phyloP scores from a whole-genome alignment of 306 rosid genomes.

The Castanea crenata region DNA sequence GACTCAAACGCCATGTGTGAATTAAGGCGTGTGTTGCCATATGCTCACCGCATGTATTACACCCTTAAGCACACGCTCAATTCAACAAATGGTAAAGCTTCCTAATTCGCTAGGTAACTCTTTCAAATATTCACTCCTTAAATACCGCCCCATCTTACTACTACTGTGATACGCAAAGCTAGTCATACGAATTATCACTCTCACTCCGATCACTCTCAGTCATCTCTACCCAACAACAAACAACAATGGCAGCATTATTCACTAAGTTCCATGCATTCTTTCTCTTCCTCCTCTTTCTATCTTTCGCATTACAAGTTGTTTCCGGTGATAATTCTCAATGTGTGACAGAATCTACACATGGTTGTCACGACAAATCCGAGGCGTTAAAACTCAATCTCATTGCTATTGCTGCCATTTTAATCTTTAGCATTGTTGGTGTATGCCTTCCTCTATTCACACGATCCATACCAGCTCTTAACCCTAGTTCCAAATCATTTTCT shows the following conservation, averaged over 20 bases:
- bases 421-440: constrained; percentile 47
- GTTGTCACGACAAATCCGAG: constrained; percentile 35
- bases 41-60: too few species aligned
- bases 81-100: too few species aligned
- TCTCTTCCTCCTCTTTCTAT: constrained; percentile 5
- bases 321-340: neutral
- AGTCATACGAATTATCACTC: neutral
- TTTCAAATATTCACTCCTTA: too few species aligned
- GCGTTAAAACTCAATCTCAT: constrained; percentile 43
- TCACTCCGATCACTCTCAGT: neutral
- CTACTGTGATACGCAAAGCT: too few species aligned
- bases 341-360: neutral
- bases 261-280: neutral
- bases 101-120: too few species aligned
- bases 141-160: too few species aligned
- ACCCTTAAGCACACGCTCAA: too few species aligned
- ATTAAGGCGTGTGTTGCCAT: too few species aligned
- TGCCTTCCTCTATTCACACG: constrained; percentile 40
- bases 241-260: neutral
- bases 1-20: too few species aligned
- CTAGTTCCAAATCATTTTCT: constrained; percentile 38
- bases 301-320: neutral
- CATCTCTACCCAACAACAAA: neutral
- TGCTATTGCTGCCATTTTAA: constrained; percentile 43
- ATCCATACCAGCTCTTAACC: constrained; percentile 38